A percentile compares a stretch with the other conserved stretches of the same genome.
These are phyloP conservation scores for Euphorbia pulcherrima DNA, from an alignment of 345 rosid genomes.

Conservation along the genomic window DNA sequence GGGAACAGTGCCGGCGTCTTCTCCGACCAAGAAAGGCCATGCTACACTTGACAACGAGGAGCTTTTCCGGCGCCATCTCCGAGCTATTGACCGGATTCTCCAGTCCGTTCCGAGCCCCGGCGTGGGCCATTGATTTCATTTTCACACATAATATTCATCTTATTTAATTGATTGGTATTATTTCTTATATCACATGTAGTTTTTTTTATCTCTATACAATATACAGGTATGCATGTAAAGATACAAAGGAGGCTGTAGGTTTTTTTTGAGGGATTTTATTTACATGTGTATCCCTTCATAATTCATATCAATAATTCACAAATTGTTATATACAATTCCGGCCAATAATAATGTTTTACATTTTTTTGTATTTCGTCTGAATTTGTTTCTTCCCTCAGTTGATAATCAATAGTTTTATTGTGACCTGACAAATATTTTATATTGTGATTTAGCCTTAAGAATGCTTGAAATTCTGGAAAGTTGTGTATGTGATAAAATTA, in stretches of 20 bases:
- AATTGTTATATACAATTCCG: neutral
- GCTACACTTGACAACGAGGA: slow-evolving; percentile 40
- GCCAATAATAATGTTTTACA: too few relatives aligned
- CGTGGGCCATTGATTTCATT: slow-evolving; percentile 45
- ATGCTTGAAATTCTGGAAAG: too few relatives aligned
- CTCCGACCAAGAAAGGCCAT: slow-evolving; percentile 70
- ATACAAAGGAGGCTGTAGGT: neutral
- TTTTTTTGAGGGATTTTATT: slow-evolving; percentile 10
- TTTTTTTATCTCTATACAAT: neutral
- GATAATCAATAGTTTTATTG: too few relatives aligned
- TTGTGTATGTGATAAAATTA: too few relatives aligned
- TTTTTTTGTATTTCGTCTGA: too few relatives aligned
- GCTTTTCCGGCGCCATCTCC: slow-evolving; percentile 58
- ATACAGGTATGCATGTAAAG: slow-evolving; percentile 12
- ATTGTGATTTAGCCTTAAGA: too few relatives aligned
- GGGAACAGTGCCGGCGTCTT: slow-evolving; percentile 50
- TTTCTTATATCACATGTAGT: neutral
- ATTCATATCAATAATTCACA: neutral
- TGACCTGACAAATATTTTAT: too few relatives aligned
- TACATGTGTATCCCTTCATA: slow-evolving; percentile 5
- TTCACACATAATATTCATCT: neutral
- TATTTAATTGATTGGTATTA: neutral
- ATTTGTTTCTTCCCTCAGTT: too few relatives aligned
- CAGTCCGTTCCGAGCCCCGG: slow-evolving; percentile 88
- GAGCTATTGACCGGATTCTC: slow-evolving; percentile 53